Evolutionary conservation across 73 alveolate genomes (phyloP), one percentile per base, ranked within the genome.

Genomic region (Paramecium primaurelia): DNA sequence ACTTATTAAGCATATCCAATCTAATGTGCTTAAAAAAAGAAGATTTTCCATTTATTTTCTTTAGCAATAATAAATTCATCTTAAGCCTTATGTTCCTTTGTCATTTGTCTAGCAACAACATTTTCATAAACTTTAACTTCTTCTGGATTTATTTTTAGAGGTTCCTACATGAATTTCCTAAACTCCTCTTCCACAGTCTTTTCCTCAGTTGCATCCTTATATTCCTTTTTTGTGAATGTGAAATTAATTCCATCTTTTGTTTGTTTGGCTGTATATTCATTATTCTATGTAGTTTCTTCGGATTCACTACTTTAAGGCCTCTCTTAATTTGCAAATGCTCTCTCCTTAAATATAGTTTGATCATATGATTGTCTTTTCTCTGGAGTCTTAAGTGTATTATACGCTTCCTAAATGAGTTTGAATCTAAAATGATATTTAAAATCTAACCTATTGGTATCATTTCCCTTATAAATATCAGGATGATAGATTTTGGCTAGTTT

Each of bases 391-490:
- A 80, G 91, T 10, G 47, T 80, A 26, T 80, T 45, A 54, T 80
- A 80, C 1, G 91, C 91, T 45, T 80, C 91, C 14, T 80, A 22
- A 80, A 80, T 80, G 8, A 44, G 58, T n/a, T 80, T 42, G 73
- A 80, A 80, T 80, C 91, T 80, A 42, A 22, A 73, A 73, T 37
- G 18, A 5, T 37, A 36, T 36, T 22, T 40, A 4, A 73, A 22
- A 36, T 30, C 28, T 73, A 8, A 73, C 87, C 87, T 73, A 73
- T 80, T 80, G 10, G 45, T 0, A 80, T 80, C 77, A 80, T 40
- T 25, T 80, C 91, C 91, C 75, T 80, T 80, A 16, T 80, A 80
- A 14, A 80, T 47, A 49, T 80, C 91, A 18, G 91, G 91, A 80
- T 80, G 91, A 49, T 42, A 80, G 49, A 80, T 47, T 44, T 80